Evolutionary conservation across 192 early-diverging fungal genomes (phyloP).

Genomic region (Physocladia obscura): DNA sequence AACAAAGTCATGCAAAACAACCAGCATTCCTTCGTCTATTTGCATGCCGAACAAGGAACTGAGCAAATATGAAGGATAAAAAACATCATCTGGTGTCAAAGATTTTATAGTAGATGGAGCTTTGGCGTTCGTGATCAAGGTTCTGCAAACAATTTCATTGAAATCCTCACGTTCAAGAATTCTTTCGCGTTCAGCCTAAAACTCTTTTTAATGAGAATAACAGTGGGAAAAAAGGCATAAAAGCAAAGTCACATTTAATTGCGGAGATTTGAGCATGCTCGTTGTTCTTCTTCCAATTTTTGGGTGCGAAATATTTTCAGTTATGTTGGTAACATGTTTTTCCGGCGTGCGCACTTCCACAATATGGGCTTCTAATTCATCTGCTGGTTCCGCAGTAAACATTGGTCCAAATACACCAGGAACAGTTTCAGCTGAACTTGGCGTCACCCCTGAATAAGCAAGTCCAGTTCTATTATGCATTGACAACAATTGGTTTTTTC

Average conservation of each 20-base stretch:
- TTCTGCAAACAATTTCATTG: conserved; percentile 78
- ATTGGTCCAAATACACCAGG: too few species aligned
- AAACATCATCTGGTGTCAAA: neutral
- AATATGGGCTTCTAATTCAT: too few species aligned
- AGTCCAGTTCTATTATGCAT: too few species aligned
- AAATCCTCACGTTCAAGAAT: conserved; percentile 8
- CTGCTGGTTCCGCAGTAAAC: too few species aligned
- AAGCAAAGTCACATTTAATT: neutral
- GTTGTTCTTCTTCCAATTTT: neutral
- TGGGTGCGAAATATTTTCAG: too few species aligned
- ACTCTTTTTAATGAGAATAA: too few species aligned
- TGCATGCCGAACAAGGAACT: neutral
- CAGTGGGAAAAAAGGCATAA: conserved; percentile 5
- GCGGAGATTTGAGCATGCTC: neutral
- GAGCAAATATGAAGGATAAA: conserved; percentile 3
- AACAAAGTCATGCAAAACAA: conserved; percentile 7
- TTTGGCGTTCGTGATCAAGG: conserved; percentile 73
- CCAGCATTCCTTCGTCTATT: conserved; percentile 16
- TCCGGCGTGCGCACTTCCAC: too few species aligned
- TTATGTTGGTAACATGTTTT: too few species aligned
- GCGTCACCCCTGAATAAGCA: too few species aligned
- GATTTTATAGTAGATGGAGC: neutral
- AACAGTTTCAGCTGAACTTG: too few species aligned
- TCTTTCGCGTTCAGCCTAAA: conserved; percentile 2
- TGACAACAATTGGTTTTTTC: conserved; percentile 38